phyloP scores from a whole-genome alignment of 176 grass and related monocot species.

The Carex pumila region DNA sequence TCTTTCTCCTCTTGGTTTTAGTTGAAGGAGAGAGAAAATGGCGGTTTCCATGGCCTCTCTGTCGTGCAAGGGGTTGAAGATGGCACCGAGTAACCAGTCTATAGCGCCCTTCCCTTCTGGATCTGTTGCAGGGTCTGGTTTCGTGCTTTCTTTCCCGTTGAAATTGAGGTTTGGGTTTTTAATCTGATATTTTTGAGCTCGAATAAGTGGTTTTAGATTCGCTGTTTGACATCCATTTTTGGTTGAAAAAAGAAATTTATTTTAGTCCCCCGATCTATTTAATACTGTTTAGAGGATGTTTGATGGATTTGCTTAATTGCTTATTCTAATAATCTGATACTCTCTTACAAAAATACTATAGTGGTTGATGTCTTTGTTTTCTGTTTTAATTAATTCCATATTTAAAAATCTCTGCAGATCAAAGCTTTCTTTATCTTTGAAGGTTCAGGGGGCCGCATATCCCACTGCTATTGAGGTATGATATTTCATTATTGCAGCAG shows the following conservation, averaged over 20 bases:
- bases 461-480: conserved; percentile 75
- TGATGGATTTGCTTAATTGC: background rate
- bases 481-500: background rate
- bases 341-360: background rate
- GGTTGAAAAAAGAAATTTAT: background rate
- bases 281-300: background rate
- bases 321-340: background rate
- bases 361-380: background rate
- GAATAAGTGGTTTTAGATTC: background rate
- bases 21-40: conserved; percentile 36
- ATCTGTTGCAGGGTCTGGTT: conserved; percentile 14
- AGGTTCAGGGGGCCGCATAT: conserved; percentile 60
- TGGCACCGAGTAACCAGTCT: background rate
- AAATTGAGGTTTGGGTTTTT: conserved; percentile 44
- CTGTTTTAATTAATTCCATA: background rate
- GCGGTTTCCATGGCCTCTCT: conserved; percentile 33
- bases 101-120: background rate
- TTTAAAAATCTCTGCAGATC: conserved; percentile 13
- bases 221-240: background rate
- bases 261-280: background rate
- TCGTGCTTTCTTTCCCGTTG: conserved; percentile 19
- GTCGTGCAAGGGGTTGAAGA: conserved; percentile 36
- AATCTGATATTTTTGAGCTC: background rate
- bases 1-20: conserved; percentile 27
- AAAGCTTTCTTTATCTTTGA: conserved; percentile 33